Evolutionary conservation across 768 basidiomycete genomes (phyloP).

Genomic region (Gymnopilus junonius): DNA sequence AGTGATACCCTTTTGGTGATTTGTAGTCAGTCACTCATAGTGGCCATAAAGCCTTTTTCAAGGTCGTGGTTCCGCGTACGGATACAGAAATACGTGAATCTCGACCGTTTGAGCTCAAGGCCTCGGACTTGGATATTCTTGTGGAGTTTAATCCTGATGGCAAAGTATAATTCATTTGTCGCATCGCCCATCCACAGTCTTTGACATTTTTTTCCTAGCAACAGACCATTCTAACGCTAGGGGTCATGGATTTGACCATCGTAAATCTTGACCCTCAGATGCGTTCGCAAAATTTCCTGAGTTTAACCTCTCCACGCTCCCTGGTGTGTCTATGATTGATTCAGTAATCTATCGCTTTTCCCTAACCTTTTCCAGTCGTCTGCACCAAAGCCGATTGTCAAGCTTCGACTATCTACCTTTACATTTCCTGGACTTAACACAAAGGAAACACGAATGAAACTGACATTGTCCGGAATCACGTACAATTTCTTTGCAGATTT

Average conservation of each 20-base stretch:
- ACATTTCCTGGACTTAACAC: slow-evolving; percentile 58
- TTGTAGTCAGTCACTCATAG: not conserved
- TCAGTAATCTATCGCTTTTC: not conserved
- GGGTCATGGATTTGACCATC: slow-evolving; percentile 63
- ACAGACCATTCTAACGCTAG: slow-evolving; percentile 68
- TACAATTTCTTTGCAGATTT: slow-evolving; percentile 65
- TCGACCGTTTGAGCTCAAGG: slow-evolving; percentile 60
- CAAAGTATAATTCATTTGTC: slow-evolving; percentile 49
- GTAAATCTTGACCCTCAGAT: slow-evolving; percentile 48
- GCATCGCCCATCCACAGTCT: not conserved
- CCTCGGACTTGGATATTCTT: slow-evolving; percentile 64
- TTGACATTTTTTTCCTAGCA: slow-evolving; percentile 49
- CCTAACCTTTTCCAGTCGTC: slow-evolving; percentile 41
- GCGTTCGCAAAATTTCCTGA: slow-evolving; percentile 46
- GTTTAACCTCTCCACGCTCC: slow-evolving; percentile 57
- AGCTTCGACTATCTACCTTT: slow-evolving; percentile 70
- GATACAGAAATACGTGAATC: slow-evolving; percentile 24
- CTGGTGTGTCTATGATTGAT: slow-evolving; percentile 48
- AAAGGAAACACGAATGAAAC: slow-evolving; percentile 80
- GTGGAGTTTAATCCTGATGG: slow-evolving; percentile 74
- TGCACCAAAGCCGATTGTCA: slow-evolving; percentile 54
- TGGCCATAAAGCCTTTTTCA: slow-evolving; percentile 36
- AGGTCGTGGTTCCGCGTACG: slow-evolving; percentile 54
- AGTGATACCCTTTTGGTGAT: slow-evolving; percentile 30
- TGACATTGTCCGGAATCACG: slow-evolving; percentile 68